phyloP scores from a whole-genome alignment of 1,284 basidiomycete genomes.

The Trametes pubescens region DNA sequence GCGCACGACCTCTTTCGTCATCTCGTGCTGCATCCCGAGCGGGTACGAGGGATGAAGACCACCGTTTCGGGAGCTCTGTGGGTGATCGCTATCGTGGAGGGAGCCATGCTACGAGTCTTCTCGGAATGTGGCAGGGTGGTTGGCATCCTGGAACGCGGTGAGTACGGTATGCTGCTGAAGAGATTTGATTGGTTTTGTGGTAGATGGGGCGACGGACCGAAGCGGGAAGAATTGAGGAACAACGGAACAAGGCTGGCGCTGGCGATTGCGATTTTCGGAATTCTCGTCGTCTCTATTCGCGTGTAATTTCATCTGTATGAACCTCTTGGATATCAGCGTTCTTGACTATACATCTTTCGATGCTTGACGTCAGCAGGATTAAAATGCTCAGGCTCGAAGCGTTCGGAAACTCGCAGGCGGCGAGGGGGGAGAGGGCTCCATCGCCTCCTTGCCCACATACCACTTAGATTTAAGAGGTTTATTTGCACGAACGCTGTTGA shows the following conservation, averaged over 20 bases:
- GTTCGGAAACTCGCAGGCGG: too few species aligned
- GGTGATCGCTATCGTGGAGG: conserved; percentile 55
- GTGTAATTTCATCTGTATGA: neutral
- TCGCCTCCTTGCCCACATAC: too few species aligned
- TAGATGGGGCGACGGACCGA: conserved; percentile 50
- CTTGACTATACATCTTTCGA: neutral
- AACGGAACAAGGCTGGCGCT: conserved; percentile 41
- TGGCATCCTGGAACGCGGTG: conserved; percentile 54
- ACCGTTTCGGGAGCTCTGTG: conserved; percentile 47
- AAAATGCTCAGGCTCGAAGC: too few species aligned
- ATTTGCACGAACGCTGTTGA: too few species aligned
- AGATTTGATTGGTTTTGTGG: conserved; percentile 67
- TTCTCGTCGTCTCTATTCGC: neutral
- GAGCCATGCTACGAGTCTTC: conserved; percentile 57
- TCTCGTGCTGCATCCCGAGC: conserved; percentile 49
- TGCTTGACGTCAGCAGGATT: neutral
- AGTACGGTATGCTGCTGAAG: conserved; percentile 47
- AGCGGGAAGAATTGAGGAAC: conserved; percentile 53
- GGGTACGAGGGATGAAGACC: conserved; percentile 45
- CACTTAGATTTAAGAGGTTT: too few species aligned
- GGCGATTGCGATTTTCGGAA: conserved; percentile 5
- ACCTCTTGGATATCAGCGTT: neutral
- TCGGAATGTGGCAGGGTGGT: conserved; percentile 58
- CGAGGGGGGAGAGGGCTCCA: too few species aligned
- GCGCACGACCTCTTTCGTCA: conserved; percentile 59